phyloP scores from a whole-genome alignment of 768 basidiomycete species.

The Trametes cingulata region DNA sequence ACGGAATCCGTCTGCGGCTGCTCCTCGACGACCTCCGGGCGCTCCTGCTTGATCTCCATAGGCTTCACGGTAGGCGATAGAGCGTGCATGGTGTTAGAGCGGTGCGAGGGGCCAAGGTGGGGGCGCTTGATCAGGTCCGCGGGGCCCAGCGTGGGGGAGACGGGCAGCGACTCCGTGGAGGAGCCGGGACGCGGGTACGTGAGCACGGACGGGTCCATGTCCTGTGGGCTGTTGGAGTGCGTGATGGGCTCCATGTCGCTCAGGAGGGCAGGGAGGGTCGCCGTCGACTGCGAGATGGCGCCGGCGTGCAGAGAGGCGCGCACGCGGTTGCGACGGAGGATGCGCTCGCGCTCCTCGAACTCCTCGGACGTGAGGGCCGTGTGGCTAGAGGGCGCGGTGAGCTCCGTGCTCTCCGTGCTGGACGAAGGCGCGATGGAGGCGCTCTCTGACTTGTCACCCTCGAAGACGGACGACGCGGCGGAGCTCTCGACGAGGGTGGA shows the following conservation, averaged over 20 bases:
- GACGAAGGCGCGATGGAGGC: conserved; percentile 16
- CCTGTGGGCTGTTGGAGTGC: conserved; percentile 39
- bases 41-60: neutral
- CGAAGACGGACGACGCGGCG: conserved; percentile 13
- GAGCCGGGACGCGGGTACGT: conserved; percentile 73
- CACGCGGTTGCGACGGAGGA: conserved; percentile 19
- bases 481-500: conserved; percentile 17
- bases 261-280: conserved; percentile 38
- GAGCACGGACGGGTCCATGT: conserved; percentile 77
- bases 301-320: conserved; percentile 22
- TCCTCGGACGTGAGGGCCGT: conserved; percentile 13
- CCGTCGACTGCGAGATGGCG: conserved; percentile 28
- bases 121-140: conserved; percentile 11
- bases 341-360: conserved; percentile 14
- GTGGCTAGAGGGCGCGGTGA: conserved; percentile 22
- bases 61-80: conserved; percentile 13
- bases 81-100: conserved; percentile 20
- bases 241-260: conserved; percentile 20
- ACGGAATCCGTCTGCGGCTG: neutral
- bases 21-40: neutral
- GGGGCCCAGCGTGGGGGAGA: conserved; percentile 27
- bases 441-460: conserved; percentile 9
- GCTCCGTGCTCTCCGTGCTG: conserved; percentile 20
- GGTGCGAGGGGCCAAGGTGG: conserved; percentile 9
- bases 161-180: conserved; percentile 71